A percentile compares a stretch with the other conserved stretches of the same genome.
Evolutionary conservation across 1,139 yeast species (phyloP).

Genomic region (Suhomyces taliae): DNA sequence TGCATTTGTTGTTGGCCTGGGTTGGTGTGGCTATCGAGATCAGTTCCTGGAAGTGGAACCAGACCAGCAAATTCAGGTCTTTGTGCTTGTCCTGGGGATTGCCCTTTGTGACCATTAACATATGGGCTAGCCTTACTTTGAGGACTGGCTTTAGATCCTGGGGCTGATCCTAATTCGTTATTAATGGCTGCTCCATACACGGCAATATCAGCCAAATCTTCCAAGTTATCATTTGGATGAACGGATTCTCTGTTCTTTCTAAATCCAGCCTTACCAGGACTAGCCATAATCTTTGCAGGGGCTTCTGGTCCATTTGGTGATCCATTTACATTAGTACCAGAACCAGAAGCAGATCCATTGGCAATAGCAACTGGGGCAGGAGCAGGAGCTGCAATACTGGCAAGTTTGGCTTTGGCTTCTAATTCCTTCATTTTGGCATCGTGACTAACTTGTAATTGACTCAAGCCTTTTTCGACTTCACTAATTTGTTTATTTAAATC

Average conservation of each 20-base stretch:
- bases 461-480: conserved; percentile 5
- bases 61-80: not conserved
- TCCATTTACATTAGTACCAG: not conserved
- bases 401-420: not conserved
- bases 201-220: conserved; percentile 49
- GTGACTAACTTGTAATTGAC: not conserved
- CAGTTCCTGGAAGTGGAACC: not conserved
- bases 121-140: not conserved
- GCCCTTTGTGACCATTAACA: not conserved
- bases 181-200: conserved; percentile 38
- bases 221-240: conserved; percentile 28
- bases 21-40: not conserved
- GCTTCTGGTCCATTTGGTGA: not conserved
- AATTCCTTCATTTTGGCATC: conserved; percentile 1
- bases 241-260: conserved; percentile 6
- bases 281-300: not conserved
- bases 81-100: not conserved
- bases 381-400: not conserved
- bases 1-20: not conserved
- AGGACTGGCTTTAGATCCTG: conserved; percentile 1
- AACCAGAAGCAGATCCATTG: not conserved
- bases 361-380: not conserved
- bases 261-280: not conserved
- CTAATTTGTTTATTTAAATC: conserved; percentile 12
- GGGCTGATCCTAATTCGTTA: conserved; percentile 19